Evolutionary conservation across 305 asterid species (phyloP).

Genomic region (Solanum hybrid): DNA sequence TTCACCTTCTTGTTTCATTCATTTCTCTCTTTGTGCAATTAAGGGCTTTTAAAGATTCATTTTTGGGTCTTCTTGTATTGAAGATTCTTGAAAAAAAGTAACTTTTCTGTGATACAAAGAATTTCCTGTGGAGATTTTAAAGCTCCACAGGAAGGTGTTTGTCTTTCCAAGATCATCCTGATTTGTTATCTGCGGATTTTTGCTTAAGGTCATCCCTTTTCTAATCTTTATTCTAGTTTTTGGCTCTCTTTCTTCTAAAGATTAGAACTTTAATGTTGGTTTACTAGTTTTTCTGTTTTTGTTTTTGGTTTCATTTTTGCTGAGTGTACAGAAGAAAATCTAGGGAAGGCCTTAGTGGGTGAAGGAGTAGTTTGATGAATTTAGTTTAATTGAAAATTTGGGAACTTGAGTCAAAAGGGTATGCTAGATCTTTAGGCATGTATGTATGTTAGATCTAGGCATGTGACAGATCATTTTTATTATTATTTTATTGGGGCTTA

Average conservation of each 20-base stretch:
- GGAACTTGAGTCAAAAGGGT: conserved; percentile 2
- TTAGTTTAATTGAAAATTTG: background rate
- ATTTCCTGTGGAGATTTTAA: conserved; percentile 4
- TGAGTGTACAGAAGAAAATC: conserved; percentile 3
- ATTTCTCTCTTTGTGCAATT: background rate
- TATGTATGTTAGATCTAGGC: conserved; percentile 17
- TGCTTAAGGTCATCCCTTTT: background rate
- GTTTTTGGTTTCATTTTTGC: background rate
- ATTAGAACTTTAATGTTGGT: background rate
- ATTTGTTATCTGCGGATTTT: background rate
- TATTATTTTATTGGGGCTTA: background rate
- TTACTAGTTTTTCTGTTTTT: background rate
- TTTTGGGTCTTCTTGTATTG: background rate
- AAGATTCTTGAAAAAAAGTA: background rate
- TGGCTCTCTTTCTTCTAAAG: background rate
- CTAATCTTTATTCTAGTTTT: background rate
- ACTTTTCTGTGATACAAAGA: background rate
- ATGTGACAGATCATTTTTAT: conserved; percentile 7
- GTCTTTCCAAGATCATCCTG: background rate
- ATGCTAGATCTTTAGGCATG: conserved; percentile 18
- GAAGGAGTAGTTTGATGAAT: conserved; percentile 1
- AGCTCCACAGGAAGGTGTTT: conserved; percentile 2
- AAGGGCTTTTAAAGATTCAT: background rate
- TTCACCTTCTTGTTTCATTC: background rate
- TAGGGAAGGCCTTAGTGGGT: background rate